phyloP scores from a whole-genome alignment of 2,329 filamentous ascomycete species.

The Calonectria hawksworthii region DNA sequence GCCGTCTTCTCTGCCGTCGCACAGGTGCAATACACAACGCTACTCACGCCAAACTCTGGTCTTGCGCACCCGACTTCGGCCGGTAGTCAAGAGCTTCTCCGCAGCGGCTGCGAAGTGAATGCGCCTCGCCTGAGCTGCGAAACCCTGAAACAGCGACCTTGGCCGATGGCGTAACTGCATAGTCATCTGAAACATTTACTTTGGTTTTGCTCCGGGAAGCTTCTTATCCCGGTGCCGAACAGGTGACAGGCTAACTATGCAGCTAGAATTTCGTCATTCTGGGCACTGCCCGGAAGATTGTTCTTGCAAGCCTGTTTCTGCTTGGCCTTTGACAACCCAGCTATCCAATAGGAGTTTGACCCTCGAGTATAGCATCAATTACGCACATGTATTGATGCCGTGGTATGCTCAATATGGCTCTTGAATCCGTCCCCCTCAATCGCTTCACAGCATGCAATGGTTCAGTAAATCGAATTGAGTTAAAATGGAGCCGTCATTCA shows the following conservation, averaged over 20 bases:
- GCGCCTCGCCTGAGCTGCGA: neutral
- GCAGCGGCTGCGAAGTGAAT: neutral
- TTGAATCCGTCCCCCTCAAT: neutral
- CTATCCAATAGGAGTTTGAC: neutral
- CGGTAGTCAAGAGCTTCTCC: neutral
- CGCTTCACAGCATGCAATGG: neutral
- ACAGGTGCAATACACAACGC: neutral
- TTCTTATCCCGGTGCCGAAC: neutral
- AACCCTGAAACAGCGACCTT: neutral
- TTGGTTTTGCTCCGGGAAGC: neutral
- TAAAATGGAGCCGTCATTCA: conserved; percentile 24
- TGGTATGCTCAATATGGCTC: neutral
- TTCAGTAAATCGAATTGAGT: conserved; percentile 1
- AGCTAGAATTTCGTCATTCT: neutral
- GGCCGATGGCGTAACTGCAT: neutral
- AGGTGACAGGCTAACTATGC: neutral
- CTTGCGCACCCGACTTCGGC: neutral
- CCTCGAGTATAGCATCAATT: neutral
- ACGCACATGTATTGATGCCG: neutral
- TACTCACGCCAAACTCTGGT: neutral
- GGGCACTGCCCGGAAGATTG: neutral
- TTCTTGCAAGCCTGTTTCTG: neutral
- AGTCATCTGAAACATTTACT: neutral
- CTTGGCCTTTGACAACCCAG: neutral
- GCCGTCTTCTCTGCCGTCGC: neutral